A percentile compares a stretch with the other conserved stretches of the same genome.
phyloP scores from a whole-genome alignment of 2,329 filamentous ascomycete genomes.

The Mycosphaerelloides madeirae region DNA sequence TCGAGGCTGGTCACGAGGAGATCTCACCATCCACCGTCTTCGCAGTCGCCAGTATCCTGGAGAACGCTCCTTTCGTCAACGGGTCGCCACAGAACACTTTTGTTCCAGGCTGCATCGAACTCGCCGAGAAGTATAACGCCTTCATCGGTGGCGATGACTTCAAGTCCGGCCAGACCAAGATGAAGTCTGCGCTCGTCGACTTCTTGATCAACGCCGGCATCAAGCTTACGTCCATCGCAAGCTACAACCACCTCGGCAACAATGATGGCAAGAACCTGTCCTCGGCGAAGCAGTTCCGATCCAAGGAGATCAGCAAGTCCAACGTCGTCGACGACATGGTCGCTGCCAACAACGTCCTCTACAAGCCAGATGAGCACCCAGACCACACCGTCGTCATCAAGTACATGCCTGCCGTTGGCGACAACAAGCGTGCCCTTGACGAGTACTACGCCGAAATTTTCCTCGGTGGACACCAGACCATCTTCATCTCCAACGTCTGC shows the following conservation, averaged over 20 bases:
- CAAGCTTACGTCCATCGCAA: slow-evolving; percentile 96
- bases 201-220: slow-evolving; percentile 98
- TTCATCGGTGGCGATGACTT: slow-evolving; percentile 99
- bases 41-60: slow-evolving; percentile 87
- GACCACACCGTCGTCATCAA: slow-evolving; percentile 99
- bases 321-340: slow-evolving; percentile 99
- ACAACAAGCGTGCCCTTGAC: slow-evolving; percentile 97
- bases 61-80: slow-evolving; percentile 93
- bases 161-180: slow-evolving; percentile 99
- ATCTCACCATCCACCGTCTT: slow-evolving; percentile 95
- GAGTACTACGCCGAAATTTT: slow-evolving; percentile 99
- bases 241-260: slow-evolving; percentile 99
- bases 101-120: slow-evolving; percentile 82
- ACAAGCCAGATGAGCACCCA: slow-evolving; percentile 87
- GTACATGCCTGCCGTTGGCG: slow-evolving; percentile 98
- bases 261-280: slow-evolving; percentile 99
- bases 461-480: slow-evolving; percentile 96
- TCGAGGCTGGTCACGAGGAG: slow-evolving; percentile 81
- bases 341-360: slow-evolving; percentile 85
- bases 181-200: slow-evolving; percentile 98
- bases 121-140: slow-evolving; percentile 78
- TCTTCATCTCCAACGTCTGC: slow-evolving; percentile 97
- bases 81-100: slow-evolving; percentile 99
- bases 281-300: slow-evolving; percentile 96
- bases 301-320: slow-evolving; percentile 99